Conservation (phyloP, 2,329 filamentous ascomycete species). For the Aspergillus versicolor region DNA sequence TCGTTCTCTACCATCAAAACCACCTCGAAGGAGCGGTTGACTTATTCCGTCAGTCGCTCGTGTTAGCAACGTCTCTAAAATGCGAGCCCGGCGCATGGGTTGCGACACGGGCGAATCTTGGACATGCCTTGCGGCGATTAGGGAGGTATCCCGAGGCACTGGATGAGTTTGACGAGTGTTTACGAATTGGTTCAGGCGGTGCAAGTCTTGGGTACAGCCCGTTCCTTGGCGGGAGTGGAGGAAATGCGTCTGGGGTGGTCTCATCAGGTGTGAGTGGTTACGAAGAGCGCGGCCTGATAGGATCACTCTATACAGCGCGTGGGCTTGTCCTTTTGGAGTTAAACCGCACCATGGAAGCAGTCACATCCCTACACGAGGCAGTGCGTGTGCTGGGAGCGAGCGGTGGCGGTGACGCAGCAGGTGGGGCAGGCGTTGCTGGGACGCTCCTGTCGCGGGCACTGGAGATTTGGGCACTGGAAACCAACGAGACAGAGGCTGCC, state of each 20-base stretch:
- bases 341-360: conserved; percentile 71
- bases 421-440: conserved; percentile 47
- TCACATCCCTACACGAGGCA: conserved; percentile 75
- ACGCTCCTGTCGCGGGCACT: conserved; percentile 46
- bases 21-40: conserved; percentile 71
- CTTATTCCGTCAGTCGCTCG: conserved; percentile 75
- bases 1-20: conserved; percentile 92
- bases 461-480: conserved; percentile 47
- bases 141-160: conserved; percentile 70
- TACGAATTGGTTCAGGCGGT: conserved; percentile 73
- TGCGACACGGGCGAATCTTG: conserved; percentile 82
- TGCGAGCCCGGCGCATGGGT: conserved; percentile 81
- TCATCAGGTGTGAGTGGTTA: conserved; percentile 46
- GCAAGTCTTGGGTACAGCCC: conserved; percentile 76
- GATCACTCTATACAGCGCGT: conserved; percentile 53
- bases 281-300: conserved; percentile 47
- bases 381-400: conserved; percentile 47
- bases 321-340: conserved; percentile 81
- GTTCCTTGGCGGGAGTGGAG: conserved; percentile 45
- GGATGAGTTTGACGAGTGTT: conserved; percentile 79
- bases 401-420: conserved; percentile 47
- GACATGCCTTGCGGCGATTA: conserved; percentile 77
- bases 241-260: conserved; percentile 34
- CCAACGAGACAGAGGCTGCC: conserved; percentile 26
- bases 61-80: conserved; percentile 75